Conservation (phyloP, 2,329 filamentous ascomycete species). For the Aspergillus ruber region DNA sequence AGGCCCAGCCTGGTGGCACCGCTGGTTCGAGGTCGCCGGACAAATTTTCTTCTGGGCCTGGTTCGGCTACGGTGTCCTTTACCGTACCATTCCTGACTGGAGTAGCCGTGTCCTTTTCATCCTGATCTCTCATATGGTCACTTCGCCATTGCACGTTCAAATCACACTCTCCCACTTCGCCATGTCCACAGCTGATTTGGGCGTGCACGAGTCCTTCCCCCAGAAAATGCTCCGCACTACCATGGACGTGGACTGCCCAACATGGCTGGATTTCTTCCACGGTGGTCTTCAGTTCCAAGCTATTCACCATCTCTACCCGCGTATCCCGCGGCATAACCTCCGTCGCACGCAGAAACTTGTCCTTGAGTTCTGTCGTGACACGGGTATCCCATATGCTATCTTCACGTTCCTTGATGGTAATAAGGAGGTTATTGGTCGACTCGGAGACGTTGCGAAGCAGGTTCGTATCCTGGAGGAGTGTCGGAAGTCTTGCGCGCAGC, state of each 20-base stretch:
- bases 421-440: conserved; percentile 66
- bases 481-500: conserved; percentile 44
- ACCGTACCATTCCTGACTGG: conserved; percentile 63
- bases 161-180: conserved; percentile 90
- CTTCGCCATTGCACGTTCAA: conserved; percentile 77
- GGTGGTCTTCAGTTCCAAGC: conserved; percentile 86
- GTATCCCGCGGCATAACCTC: conserved; percentile 79
- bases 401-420: conserved; percentile 83
- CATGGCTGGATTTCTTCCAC: conserved; percentile 84
- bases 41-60: conserved; percentile 78
- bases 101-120: conserved; percentile 67
- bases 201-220: conserved; percentile 76
- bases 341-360: conserved; percentile 68
- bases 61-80: conserved; percentile 78
- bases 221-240: conserved; percentile 88
- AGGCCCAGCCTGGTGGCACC: conserved; percentile 75
- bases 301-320: conserved; percentile 77
- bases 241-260: conserved; percentile 85
- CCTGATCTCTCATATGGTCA: conserved; percentile 72
- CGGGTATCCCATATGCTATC: conserved; percentile 75
- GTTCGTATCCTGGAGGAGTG: conserved; percentile 71
- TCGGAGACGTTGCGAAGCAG: conserved; percentile 75
- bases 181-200: conserved; percentile 85
- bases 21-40: conserved; percentile 70
- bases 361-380: conserved; percentile 73